Conservation (phyloP, 2,329 filamentous ascomycete genomes). For the Aspergillus costaricaensis region DNA sequence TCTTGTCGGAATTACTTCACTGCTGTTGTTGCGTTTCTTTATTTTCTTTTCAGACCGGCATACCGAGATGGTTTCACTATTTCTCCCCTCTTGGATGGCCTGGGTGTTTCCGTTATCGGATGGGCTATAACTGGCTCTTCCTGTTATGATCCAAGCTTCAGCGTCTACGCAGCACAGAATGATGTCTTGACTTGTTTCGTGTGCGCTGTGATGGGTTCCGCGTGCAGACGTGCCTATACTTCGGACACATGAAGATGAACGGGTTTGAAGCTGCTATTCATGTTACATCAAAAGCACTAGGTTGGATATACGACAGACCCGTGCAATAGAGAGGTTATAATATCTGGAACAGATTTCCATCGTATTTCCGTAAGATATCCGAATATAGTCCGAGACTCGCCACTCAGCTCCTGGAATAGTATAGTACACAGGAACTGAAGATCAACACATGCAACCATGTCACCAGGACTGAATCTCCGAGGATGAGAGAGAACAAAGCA, state of each 20-base stretch:
- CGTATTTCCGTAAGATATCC: background rate
- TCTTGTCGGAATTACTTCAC: conserved; percentile 18
- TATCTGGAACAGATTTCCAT: background rate
- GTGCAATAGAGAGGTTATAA: background rate
- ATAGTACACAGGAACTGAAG: too few relatives aligned
- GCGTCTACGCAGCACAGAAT: background rate
- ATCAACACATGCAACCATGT: too few relatives aligned
- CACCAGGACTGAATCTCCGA: too few relatives aligned
- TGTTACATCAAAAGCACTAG: background rate
- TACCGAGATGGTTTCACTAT: background rate
- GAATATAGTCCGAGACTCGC: too few relatives aligned
- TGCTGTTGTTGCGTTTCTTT: background rate
- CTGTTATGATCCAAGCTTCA: too few relatives aligned
- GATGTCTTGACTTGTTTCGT: background rate
- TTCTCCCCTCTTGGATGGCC: background rate
- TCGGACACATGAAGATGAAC: background rate
- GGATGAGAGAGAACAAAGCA: too few relatives aligned
- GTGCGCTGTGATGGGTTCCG: background rate
- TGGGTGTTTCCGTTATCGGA: too few relatives aligned
- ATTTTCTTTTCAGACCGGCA: background rate
- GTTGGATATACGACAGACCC: background rate
- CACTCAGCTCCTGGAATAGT: too few relatives aligned
- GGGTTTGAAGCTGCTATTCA: background rate
- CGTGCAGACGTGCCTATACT: background rate
- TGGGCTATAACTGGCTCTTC: too few relatives aligned